These are phyloP conservation scores for Ceratocystis colombiana DNA, from an alignment of 2,329 filamentous ascomycete species.

Conservation along the genomic window DNA sequence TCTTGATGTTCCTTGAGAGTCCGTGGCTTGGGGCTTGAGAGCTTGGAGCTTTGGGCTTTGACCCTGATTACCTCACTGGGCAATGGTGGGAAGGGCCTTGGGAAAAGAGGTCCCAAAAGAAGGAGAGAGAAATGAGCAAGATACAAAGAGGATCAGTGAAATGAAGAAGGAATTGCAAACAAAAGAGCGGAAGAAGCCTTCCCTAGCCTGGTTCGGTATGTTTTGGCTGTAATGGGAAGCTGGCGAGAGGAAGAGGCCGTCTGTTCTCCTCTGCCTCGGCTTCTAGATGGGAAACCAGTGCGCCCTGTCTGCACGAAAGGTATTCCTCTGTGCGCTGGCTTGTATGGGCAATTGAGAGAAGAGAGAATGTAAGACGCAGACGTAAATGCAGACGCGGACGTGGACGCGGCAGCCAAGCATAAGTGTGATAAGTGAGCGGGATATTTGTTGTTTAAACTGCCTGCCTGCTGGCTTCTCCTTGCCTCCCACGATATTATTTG, in stretches of 20 bases:
- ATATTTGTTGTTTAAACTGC: background rate
- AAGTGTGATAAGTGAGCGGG: too few relatives aligned
- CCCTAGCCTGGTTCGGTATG: background rate
- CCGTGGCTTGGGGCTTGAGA: background rate
- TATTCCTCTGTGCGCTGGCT: too few relatives aligned
- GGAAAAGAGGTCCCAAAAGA: too few relatives aligned
- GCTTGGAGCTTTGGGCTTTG: background rate
- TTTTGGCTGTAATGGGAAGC: background rate
- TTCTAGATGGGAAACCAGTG: background rate
- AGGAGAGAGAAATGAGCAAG: background rate
- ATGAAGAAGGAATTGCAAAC: background rate
- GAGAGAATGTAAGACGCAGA: too few relatives aligned
- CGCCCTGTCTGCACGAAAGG: background rate
- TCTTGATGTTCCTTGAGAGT: background rate
- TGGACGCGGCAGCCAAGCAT: too few relatives aligned
- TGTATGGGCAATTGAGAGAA: too few relatives aligned
- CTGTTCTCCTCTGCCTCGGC: background rate
- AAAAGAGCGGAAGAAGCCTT: background rate
- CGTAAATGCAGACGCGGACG: too few relatives aligned
- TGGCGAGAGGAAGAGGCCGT: background rate
- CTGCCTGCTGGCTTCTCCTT: background rate
- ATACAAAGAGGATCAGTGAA: background rate
- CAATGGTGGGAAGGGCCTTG: background rate
- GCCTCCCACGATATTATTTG: background rate
- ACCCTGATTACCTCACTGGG: background rate